Evolutionary conservation across 176 grass and related monocot genomes (phyloP).

Genomic region (Oryza nivara): DNA sequence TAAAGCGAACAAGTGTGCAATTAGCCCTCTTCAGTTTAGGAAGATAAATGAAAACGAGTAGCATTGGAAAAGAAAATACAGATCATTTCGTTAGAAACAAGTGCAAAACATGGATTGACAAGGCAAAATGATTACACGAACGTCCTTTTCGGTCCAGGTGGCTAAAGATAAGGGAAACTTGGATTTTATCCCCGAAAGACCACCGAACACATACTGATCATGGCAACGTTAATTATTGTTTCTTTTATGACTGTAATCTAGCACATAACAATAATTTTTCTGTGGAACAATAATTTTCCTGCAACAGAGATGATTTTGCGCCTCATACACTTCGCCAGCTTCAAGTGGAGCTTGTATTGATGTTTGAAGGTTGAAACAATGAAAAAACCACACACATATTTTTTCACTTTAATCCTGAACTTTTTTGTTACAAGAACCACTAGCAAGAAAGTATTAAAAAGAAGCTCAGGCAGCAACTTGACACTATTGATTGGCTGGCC

Average conservation of each 20-base stretch:
- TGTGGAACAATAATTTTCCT: neutral
- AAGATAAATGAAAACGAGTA: neutral
- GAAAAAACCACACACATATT: slow-evolving; percentile 12
- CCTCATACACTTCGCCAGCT: neutral
- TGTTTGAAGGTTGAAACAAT: slow-evolving; percentile 11
- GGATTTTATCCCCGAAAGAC: neutral
- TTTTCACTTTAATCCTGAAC: slow-evolving; percentile 32
- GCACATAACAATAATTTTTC: neutral
- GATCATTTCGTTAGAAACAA: neutral
- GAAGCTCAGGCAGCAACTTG: slow-evolving; percentile 55
- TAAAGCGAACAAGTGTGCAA: neutral
- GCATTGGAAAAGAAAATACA: neutral
- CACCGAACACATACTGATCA: neutral
- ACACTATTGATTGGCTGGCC: slow-evolving; percentile 42
- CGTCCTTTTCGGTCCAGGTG: neutral
- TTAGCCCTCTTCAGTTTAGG: neutral
- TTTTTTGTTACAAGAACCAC: slow-evolving; percentile 13
- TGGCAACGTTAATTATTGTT: neutral
- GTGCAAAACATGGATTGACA: neutral
- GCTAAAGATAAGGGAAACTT: neutral
- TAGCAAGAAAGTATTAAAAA: neutral
- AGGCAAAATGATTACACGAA: neutral
- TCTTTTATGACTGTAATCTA: neutral
- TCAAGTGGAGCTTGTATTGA: neutral
- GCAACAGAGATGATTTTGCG: neutral